Conservation (phyloP, 1,284 basidiomycete species). For the Coniophora puteana region DNA sequence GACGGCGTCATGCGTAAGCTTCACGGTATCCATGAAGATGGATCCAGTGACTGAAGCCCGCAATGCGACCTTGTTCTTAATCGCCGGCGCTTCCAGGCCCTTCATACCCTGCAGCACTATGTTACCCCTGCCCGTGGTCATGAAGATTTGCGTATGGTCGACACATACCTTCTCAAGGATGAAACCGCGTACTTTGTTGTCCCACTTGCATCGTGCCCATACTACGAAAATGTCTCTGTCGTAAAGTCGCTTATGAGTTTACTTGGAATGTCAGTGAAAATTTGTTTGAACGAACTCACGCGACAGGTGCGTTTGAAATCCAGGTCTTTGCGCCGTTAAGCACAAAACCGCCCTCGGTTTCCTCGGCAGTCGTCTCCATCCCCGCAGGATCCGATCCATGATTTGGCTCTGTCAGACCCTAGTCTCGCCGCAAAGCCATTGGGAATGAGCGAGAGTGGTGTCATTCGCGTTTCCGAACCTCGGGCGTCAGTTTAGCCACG, state of each 20-base stretch:
- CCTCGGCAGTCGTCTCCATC: slow-evolving; percentile 92
- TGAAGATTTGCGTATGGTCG: background rate
- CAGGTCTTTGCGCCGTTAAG: slow-evolving; percentile 94
- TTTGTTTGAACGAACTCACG: slow-evolving; percentile 46
- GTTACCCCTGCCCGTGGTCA: background rate
- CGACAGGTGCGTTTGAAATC: slow-evolving; percentile 90
- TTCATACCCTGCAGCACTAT: slow-evolving; percentile 56
- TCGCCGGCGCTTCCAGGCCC: slow-evolving; percentile 84
- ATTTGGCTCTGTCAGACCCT: slow-evolving; percentile 95
- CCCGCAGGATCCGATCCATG: slow-evolving; percentile 92
- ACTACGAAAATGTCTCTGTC: slow-evolving; percentile 81
- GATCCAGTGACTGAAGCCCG: slow-evolving; percentile 91
- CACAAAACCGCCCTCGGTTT: slow-evolving; percentile 81
- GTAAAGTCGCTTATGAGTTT: too few species aligned
- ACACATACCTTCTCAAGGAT: slow-evolving; percentile 77
- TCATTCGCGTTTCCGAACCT: slow-evolving; percentile 3
- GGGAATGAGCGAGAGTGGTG: slow-evolving; percentile 2
- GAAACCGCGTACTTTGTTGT: slow-evolving; percentile 89
- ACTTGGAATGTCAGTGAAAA: slow-evolving; percentile 5
- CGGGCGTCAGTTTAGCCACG: background rate
- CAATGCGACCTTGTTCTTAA: slow-evolving; percentile 92
- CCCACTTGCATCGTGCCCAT: slow-evolving; percentile 96
- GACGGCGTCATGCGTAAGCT: slow-evolving; percentile 65
- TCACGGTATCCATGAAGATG: slow-evolving; percentile 88
- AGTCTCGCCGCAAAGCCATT: slow-evolving; percentile 6